Base-by-base conservation (phyloP, 345 rosid species). In the Litchi chinensis region DNA sequence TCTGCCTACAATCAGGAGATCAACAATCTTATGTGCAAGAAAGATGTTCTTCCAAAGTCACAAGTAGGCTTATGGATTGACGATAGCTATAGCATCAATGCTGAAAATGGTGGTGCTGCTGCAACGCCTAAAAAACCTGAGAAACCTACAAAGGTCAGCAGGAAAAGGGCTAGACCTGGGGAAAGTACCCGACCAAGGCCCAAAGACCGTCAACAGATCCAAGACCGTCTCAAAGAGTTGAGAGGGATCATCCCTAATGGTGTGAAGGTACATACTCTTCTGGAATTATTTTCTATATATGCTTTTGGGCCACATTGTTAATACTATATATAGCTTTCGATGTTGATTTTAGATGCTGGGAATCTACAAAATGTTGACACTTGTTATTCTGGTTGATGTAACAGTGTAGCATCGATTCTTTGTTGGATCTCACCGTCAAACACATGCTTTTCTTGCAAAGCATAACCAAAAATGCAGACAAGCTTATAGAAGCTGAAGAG, bases 361-460 rank as follows among this genome's bases (percentile, higher is more conserved):
- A n/a, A 18, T 21, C 13, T 32, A n/a, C 5, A 60, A 73, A 52
- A 65, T 65, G 21, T 39, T 80, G 66, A 82, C 52, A 15, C 63
- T 22, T 64, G 32, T 57, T 82, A 48, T 26, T 71, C 75, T 56
- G 41, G 28, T 52, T 71, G 57, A 75, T 82, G 68, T 70, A 73
- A 79, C 98, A 93, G 97, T 89, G 92, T 84, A 93, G 97, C 87
- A 96, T 96, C 46, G 99, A 96, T 79, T 84, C 87, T 67, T 82
- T 96, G 85, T 86, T 96, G 84, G 97, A 90, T 75, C 87, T 86
- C 68, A 96, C 99, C 9, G 86, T 96, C 82, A 90, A 90, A 73
- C 89, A 96, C 88, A 87, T 94, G 93, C 85, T 90, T 79, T 96
- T 94, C 92, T 89, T 96, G 90, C 97, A 94, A 89, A 90, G 93